Evolutionary conservation across 148 eudicot genomes (phyloP), one percentile per base, ranked within the genome.

Genomic region (Amaranthus cruentus): DNA sequence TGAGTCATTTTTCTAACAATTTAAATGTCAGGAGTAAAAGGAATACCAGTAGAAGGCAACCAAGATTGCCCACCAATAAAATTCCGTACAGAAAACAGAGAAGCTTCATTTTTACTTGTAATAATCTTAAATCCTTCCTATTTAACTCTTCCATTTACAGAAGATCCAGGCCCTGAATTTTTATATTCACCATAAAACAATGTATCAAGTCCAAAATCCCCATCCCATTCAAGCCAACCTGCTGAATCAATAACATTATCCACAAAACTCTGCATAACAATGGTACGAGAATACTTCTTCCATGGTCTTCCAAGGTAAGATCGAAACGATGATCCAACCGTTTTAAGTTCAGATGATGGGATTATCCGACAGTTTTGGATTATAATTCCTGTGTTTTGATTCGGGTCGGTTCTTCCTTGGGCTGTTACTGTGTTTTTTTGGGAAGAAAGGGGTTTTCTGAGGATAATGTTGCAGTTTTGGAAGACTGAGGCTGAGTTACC

Each of bases 1-100:
- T 54, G 4, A 54, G 3, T 2, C 56, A 55, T 55, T 3, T 7
- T 3, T 55, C 9, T 2, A 55, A 54, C 3, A 14, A 4, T 62
- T 52, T 57, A 89, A 6, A 84, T 75, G 1, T 85, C 83, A 0
- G 72, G 55, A 21, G 62, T 79, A 66, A 80, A 86, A 7, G 89
- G 91, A 59, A 89, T 85, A 3, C 85, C 78, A 7, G 89, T 87
- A 0, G 81, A 61, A 0, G 89, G 89, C 67, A 89, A 61, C 94
- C 94, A 89, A 2, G 85, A 57, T 6, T 62, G 69, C 0, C 94
- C 89, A 4, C 82, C 80, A 28, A 89, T 83, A 47, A 89, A 84
- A 43, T 59, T 84, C 1, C 68, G 76, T 0, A 86, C 88, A 0
- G 55, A 73, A 77, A 83, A 86, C 49, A 68, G 47, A 2, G 78